Evolutionary conservation across 441 rosid genomes (phyloP).

Genomic region (Populus hybrid): DNA sequence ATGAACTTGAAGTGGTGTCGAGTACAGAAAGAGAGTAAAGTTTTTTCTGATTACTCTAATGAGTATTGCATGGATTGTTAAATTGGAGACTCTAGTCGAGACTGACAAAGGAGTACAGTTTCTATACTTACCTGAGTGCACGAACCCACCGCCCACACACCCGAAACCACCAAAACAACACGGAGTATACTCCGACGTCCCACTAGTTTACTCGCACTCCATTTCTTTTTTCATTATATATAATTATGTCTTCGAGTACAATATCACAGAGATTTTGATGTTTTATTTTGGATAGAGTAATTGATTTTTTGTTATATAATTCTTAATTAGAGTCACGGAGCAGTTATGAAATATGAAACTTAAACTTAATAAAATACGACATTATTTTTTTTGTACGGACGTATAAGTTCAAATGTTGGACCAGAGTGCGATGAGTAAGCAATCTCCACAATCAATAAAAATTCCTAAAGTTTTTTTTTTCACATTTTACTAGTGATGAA

Average conservation of each 20-base stretch:
- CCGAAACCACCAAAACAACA: background rate
- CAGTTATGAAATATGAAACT: too few relatives aligned
- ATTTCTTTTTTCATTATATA: background rate
- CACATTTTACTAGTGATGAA: too few relatives aligned
- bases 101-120: background rate
- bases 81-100: background rate
- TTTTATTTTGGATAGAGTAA: background rate
- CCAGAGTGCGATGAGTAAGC: too few relatives aligned
- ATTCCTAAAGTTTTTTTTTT: too few relatives aligned
- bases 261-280: background rate
- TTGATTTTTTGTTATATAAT: background rate
- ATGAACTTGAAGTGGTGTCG: background rate
- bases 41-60: background rate
- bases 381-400: too few relatives aligned
- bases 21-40: background rate
- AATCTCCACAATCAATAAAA: too few relatives aligned
- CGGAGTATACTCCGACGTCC: background rate
- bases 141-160: constrained; percentile 26
- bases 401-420: too few relatives aligned
- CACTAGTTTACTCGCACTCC: background rate
- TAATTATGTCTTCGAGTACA: background rate
- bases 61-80: background rate
- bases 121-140: background rate
- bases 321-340: background rate
- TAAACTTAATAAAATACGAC: too few relatives aligned